Conservation (phyloP, 1,139 yeast species). For the Saccharomyces hybrid region DNA sequence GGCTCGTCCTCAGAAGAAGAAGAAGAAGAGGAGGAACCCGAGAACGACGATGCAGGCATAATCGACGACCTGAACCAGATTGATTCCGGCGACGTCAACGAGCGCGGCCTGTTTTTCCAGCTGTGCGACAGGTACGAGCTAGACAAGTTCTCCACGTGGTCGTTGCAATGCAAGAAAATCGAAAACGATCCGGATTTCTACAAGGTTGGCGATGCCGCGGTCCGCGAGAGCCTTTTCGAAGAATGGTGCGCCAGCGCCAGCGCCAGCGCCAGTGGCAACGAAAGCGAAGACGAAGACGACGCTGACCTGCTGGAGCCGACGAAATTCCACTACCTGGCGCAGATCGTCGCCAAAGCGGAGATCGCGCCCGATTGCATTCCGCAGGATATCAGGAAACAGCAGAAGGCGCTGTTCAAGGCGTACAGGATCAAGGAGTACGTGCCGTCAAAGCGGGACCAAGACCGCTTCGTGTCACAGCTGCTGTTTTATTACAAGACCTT, state of each 20-base stretch:
- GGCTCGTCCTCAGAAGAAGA: slow-evolving; percentile 4
- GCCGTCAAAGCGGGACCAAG: slow-evolving; percentile 18
- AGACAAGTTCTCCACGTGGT: slow-evolving; percentile 27
- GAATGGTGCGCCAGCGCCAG: slow-evolving; percentile 22
- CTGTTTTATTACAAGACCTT: slow-evolving; percentile 25
- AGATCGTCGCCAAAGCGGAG: slow-evolving; percentile 23
- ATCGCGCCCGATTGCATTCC: slow-evolving; percentile 18
- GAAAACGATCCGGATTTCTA: slow-evolving; percentile 20
- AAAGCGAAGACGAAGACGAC: slow-evolving; percentile 12
- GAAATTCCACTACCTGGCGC: slow-evolving; percentile 28
- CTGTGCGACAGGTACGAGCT: slow-evolving; percentile 16
- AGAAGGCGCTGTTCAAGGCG: slow-evolving; percentile 20
- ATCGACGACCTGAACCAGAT: slow-evolving; percentile 1
- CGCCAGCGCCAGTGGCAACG: slow-evolving; percentile 2
- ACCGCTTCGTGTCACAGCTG: slow-evolving; percentile 19
- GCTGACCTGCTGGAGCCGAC: slow-evolving; percentile 19
- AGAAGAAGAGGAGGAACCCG: slow-evolving; percentile 3
- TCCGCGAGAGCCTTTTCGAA: slow-evolving; percentile 22
- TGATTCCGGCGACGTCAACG: background rate
- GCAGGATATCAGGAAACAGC: slow-evolving; percentile 21
- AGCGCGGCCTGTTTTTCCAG: slow-evolving; percentile 8
- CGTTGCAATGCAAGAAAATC: slow-evolving; percentile 17
- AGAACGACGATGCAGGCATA: slow-evolving; percentile 1
- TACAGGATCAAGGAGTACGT: slow-evolving; percentile 19
- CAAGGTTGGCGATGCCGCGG: slow-evolving; percentile 14